These are phyloP conservation scores for Jacaranda mimosifolia DNA, from an alignment of 257 asterid genomes.

Conservation along the genomic window DNA sequence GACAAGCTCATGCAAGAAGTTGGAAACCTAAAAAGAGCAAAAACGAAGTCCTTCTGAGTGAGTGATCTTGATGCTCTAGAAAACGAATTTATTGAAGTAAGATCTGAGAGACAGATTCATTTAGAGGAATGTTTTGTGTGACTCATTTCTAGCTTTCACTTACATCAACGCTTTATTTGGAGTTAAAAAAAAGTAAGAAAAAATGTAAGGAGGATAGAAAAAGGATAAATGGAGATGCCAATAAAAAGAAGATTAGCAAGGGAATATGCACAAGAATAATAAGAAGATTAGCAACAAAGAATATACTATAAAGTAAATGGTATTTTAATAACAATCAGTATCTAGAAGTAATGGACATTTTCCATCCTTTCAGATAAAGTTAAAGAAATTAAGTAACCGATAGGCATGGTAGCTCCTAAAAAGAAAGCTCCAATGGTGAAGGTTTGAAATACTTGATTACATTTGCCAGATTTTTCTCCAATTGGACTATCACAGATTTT, in stretches of 20 bases:
- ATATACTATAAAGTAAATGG: too few relatives aligned
- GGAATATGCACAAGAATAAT: conserved; percentile 58
- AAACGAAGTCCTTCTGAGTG: conserved; percentile 73
- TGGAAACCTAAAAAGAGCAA: conserved; percentile 68
- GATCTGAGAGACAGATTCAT: conserved; percentile 28
- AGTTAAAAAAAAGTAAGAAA: neutral
- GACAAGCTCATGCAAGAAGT: conserved; percentile 67
- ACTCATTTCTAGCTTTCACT: too few relatives aligned
- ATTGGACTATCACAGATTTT: too few relatives aligned
- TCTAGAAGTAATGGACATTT: neutral
- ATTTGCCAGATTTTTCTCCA: neutral
- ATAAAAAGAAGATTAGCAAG: conserved; percentile 45
- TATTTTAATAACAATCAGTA: too few relatives aligned
- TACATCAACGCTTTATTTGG: too few relatives aligned
- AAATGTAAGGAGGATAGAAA: conserved; percentile 52
- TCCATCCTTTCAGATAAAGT: conserved; percentile 45
- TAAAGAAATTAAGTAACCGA: conserved; percentile 65
- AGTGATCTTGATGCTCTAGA: conserved; percentile 86
- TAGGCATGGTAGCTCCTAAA: conserved; percentile 61
- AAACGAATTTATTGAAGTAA: conserved; percentile 62
- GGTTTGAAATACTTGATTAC: conserved; percentile 46
- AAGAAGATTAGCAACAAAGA: conserved; percentile 49
- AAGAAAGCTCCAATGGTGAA: conserved; percentile 84
- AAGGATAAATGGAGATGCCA: conserved; percentile 43
- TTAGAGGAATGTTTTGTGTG: neutral